Percentiles rank a stretch among this genome's conserved stretches.
phyloP scores from a whole-genome alignment of 108 stramenopile genomes.

The Pseudonitzschia pungens region DNA sequence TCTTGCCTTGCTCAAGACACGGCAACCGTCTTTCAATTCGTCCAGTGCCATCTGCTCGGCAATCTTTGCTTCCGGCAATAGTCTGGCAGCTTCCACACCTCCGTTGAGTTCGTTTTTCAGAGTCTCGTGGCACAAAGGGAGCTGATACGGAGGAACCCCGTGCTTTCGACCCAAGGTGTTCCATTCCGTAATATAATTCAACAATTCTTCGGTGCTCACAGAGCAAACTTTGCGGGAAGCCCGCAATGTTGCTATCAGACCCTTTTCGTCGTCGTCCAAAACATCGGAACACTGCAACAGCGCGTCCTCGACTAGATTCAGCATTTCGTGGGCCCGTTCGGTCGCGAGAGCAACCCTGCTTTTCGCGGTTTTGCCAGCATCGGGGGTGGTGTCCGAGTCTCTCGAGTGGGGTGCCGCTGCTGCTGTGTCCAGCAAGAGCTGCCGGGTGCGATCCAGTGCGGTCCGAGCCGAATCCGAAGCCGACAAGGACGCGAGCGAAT shows the following conservation, averaged over 20 bases:
- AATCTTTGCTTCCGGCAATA: constrained; percentile 57
- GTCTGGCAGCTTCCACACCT: constrained; percentile 52
- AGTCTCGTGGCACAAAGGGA: constrained; percentile 64
- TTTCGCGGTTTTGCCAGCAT: neutral
- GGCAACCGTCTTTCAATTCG: constrained; percentile 43
- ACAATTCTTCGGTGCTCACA: constrained; percentile 57
- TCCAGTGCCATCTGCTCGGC: constrained; percentile 48
- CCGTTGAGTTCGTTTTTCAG: constrained; percentile 74
- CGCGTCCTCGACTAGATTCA: constrained; percentile 65
- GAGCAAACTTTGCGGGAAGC: constrained; percentile 35
- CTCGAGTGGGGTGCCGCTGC: constrained; percentile 14
- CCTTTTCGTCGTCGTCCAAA: constrained; percentile 56
- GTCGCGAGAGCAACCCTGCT: constrained; percentile 35
- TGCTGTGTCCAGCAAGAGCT: constrained; percentile 53
- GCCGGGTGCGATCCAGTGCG: constrained; percentile 57
- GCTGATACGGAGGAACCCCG: constrained; percentile 55
- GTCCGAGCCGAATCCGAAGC: constrained; percentile 55
- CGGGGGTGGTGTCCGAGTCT: constrained; percentile 10
- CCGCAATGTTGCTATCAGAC: constrained; percentile 51
- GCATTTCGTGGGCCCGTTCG: constrained; percentile 68
- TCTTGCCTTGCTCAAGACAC: constrained; percentile 48
- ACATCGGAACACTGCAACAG: constrained; percentile 53
- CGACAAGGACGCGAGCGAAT: constrained; percentile 53
- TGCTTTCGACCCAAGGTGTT: constrained; percentile 78
- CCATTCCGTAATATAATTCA: constrained; percentile 72